Conservation (phyloP, 192 early-diverging fungal species). For the Coemansia erecta region DNA sequence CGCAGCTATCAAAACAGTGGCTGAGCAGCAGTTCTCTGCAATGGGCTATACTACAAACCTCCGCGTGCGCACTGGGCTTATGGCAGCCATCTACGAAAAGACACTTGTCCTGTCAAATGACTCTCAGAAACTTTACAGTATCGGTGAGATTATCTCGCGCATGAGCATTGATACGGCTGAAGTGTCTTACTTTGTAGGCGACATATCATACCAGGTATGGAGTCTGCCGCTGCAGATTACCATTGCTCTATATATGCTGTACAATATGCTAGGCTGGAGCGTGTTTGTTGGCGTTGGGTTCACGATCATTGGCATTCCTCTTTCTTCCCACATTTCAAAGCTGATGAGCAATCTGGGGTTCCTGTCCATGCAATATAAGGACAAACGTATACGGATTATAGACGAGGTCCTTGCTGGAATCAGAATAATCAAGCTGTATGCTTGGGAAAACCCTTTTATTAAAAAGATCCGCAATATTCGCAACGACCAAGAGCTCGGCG, state of each 20-base stretch:
- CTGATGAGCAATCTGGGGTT: conserved; percentile 73
- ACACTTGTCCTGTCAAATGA: conserved; percentile 78
- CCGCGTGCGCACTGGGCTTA: conserved; percentile 71
- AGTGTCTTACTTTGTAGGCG: conserved; percentile 63
- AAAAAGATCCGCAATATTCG: conserved; percentile 42
- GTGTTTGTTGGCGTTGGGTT: conserved; percentile 82
- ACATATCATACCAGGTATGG: conserved; percentile 76
- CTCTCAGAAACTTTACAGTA: conserved; percentile 76
- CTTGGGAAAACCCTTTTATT: conserved; percentile 60
- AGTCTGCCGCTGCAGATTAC: conserved; percentile 79
- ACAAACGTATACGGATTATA: conserved; percentile 65
- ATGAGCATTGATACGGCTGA: conserved; percentile 73
- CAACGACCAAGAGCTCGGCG: conserved; percentile 32
- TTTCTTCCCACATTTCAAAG: conserved; percentile 72
- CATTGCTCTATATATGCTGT: conserved; percentile 77
- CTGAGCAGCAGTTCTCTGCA: conserved; percentile 89
- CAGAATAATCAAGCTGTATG: conserved; percentile 68
- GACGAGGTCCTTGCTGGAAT: conserved; percentile 63
- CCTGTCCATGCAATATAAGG: conserved; percentile 68
- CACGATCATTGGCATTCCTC: conserved; percentile 82
- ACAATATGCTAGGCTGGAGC: conserved; percentile 77
- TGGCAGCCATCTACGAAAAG: conserved; percentile 88
- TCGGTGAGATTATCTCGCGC: conserved; percentile 74
- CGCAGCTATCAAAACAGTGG: conserved; percentile 73
- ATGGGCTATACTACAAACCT: conserved; percentile 77